A percentile compares a stretch with the other conserved stretches of the same genome.
Conservation (phyloP, 176 grass and related monocot species). For the Ensete glaucum region DNA sequence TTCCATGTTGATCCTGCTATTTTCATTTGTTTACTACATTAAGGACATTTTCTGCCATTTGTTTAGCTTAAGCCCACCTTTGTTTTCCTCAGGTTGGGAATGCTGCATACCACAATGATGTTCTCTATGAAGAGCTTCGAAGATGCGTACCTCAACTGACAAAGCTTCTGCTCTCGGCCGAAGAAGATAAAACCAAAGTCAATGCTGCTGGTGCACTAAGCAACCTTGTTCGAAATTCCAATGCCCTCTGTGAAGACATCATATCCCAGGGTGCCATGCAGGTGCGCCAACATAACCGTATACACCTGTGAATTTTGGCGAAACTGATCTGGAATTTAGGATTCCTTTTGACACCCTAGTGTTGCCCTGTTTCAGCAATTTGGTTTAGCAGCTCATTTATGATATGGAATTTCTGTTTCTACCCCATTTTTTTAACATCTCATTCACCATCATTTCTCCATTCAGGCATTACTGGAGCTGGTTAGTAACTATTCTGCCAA, state of each 20-base stretch:
- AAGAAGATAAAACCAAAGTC: constrained; percentile 96
- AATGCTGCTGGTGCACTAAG: constrained; percentile 92
- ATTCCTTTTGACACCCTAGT: background rate
- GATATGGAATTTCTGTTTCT: background rate
- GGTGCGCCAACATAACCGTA: constrained; percentile 22
- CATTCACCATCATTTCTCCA: background rate
- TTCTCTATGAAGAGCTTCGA: constrained; percentile 68
- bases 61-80: background rate
- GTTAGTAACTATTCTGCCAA: constrained; percentile 55
- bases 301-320: background rate
- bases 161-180: constrained; percentile 53
- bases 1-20: background rate
- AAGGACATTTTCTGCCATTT: background rate
- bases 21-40: background rate
- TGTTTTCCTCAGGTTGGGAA: constrained; percentile 63
- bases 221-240: constrained; percentile 74
- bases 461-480: constrained; percentile 71
- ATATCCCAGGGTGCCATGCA: constrained; percentile 68
- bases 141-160: constrained; percentile 74
- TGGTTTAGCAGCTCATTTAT: background rate
- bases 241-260: constrained; percentile 51
- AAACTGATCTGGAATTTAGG: background rate
- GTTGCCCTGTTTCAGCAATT: background rate
- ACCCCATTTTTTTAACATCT: background rate
- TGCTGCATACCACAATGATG: constrained; percentile 94